Evolutionary conservation across 495 filamentous ascomycete species (phyloP).

Genomic region (Daldinia concentrica): DNA sequence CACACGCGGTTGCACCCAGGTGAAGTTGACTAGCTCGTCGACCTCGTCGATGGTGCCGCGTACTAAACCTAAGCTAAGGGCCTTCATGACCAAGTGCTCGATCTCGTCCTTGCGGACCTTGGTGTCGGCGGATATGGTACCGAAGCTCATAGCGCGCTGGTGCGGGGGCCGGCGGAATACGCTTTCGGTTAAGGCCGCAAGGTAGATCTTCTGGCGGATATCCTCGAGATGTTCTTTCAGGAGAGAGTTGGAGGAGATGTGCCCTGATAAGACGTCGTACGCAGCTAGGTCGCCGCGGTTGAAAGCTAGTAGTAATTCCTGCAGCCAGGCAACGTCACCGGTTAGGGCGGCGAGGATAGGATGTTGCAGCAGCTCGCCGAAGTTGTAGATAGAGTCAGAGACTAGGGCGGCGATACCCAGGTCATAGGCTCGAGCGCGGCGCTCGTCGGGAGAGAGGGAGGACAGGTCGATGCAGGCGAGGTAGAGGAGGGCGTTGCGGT

Average conservation of each 20-base stretch:
- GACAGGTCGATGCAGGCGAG: conserved; percentile 92
- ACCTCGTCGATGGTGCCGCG: conserved; percentile 97
- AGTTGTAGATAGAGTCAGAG: conserved; percentile 97
- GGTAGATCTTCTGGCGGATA: conserved; percentile 96
- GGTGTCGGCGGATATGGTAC: conserved; percentile 86
- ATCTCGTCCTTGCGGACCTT: conserved; percentile 91
- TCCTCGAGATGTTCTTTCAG: conserved; percentile 80
- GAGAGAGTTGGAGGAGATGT: conserved; percentile 80
- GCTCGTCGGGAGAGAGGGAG: conserved; percentile 74
- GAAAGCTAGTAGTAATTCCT: conserved; percentile 94
- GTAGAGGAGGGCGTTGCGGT: conserved; percentile 97
- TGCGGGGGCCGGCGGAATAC: conserved; percentile 96
- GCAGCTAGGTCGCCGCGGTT: conserved; percentile 92
- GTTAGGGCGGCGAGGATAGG: conserved; percentile 88
- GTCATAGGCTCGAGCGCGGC: conserved; percentile 85
- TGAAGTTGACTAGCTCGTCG: conserved; percentile 89
- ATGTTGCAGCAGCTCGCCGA: conserved; percentile 97
- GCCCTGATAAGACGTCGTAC: conserved; percentile 80
- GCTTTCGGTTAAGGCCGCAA: conserved; percentile 92
- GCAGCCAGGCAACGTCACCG: conserved; percentile 77
- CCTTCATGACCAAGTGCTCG: conserved; percentile 99
- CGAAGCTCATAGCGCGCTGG: conserved; percentile 91
- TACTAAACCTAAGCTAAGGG: conserved; percentile 88
- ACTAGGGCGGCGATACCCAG: conserved; percentile 91
- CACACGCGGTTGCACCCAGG: conserved; percentile 99